These are phyloP conservation scores for Nicotiana paniculata DNA, from an alignment of 257 asterid genomes.

Conservation along the genomic window DNA sequence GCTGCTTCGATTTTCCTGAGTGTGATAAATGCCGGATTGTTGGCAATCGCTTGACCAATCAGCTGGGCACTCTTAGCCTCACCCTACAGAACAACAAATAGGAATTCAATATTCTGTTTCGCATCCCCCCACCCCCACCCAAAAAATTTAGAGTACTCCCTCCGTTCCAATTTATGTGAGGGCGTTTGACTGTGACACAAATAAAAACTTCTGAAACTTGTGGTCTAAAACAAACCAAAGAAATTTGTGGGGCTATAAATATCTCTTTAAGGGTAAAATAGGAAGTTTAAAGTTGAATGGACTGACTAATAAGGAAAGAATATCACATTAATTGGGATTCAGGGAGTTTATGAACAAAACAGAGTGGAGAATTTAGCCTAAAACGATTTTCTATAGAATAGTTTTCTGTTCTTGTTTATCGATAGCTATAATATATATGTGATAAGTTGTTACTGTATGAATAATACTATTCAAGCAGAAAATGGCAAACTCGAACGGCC, in stretches of 20 bases:
- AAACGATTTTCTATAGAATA: background rate
- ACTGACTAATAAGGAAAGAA: too few relatives aligned
- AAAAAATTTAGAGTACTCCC: too few relatives aligned
- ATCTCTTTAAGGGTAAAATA: too few relatives aligned
- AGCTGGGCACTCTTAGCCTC: slow-evolving; percentile 95
- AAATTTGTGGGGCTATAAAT: too few relatives aligned
- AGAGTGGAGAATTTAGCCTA: background rate
- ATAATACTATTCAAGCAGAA: background rate
- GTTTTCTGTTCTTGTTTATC: background rate
- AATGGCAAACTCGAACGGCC: background rate
- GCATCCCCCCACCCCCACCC: background rate
- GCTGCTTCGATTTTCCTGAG: slow-evolving; percentile 93
- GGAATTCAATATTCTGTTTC: too few relatives aligned
- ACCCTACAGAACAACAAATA: slow-evolving; percentile 46
- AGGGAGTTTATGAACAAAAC: background rate
- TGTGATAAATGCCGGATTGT: slow-evolving; percentile 81
- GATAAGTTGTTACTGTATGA: background rate
- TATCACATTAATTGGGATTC: too few relatives aligned
- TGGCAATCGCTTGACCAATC: slow-evolving; percentile 87
- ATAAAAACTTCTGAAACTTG: too few relatives aligned
- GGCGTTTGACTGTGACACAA: too few relatives aligned
- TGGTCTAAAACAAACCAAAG: too few relatives aligned
- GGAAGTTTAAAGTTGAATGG: too few relatives aligned
- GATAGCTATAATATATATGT: background rate
- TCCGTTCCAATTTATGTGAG: too few relatives aligned